Evolutionary conservation across 371 early-diverging fungal species (phyloP), one percentile per base, ranked within the genome.

Genomic region (Saksenaea vasiformis): DNA sequence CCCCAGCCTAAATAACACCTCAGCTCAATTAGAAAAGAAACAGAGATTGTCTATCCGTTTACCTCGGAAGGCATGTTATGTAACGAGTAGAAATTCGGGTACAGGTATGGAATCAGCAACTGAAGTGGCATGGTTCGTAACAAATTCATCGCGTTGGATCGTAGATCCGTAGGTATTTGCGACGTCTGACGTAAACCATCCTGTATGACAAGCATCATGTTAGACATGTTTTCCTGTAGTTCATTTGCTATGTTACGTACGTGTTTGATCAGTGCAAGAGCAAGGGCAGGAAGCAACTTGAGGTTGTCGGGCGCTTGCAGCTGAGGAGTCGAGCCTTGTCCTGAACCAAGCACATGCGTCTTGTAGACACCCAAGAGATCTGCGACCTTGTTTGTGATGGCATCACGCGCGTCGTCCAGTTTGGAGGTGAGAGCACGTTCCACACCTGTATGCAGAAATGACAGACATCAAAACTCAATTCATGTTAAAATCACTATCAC

Each of bases 351-450:
- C 31, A 94, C 88, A 59, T 88, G 86, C 4, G 90, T 80, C 82
- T 95, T 95, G 79, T 93, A 96, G 0, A 91, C 91, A 28, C 88
- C 87, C 19, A 97, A 68, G 13, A 98, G 82, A 67, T 98, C 98
- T 34, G 88, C 80, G 1, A 89, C 64, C 79, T 96, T 97, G 84
- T 93, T 89, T 36, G 91, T 84, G 60, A 98, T 77, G 0, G 96
- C 95, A 60, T 98, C 97, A 38, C 98, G 86, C 14, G 98, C 97
- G 78, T 96, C 96, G 66, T 97, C 98, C 62, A 98, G 70, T 63
- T 95, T 95, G 10, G 93, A 89, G 22, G 87, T 85, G 56, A 96
- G 70, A 1, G 90, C 90, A 36, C 95, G 84, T 62, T 98, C 98
- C 7, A 95, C 90, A 54, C 73, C 82, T 78, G 39, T 19, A n/a